These are phyloP conservation scores for Fusarium foetens DNA, from an alignment of 2,329 filamentous ascomycete species.

Conservation along the genomic window DNA sequence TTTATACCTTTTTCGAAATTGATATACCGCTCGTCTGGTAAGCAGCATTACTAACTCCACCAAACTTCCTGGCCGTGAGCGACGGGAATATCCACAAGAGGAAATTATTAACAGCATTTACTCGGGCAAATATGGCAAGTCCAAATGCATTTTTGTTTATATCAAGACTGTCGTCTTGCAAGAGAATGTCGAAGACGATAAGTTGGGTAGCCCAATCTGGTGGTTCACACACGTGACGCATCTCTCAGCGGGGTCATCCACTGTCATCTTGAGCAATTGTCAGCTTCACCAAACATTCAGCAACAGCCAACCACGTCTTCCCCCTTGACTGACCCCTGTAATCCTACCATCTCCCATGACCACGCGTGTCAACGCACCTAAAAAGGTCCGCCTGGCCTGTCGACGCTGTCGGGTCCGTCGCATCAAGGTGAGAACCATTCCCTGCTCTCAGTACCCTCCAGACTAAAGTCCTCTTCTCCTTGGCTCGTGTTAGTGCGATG, in stretches of 20 bases:
- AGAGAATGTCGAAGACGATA: not conserved
- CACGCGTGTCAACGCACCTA: conserved; percentile 29
- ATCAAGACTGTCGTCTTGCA: not conserved
- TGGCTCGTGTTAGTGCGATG: conserved; percentile 47
- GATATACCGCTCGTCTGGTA: no score
- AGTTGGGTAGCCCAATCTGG: no score
- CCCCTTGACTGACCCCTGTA: not conserved
- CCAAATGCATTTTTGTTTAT: no score
- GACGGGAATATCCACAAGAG: no score
- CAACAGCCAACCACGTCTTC: not conserved
- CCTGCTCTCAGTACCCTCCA: not conserved
- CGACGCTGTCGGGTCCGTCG: conserved; percentile 50
- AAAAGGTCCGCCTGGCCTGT: conserved; percentile 53
- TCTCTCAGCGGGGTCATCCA: not conserved
- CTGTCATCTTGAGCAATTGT: not conserved
- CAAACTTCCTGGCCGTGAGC: no score
- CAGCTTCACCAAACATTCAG: not conserved
- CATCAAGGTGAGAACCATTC: conserved; percentile 47
- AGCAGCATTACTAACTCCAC: no score
- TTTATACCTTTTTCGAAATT: no score
- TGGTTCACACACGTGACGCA: not conserved
- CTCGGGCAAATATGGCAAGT: no score
- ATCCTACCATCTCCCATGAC: not conserved
- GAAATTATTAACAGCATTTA: no score
- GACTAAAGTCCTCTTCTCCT: not conserved